A percentile compares a stretch with the other conserved stretches of the same genome.
Conservation (phyloP, 768 basidiomycete genomes). For the Kwoniella dendrophila region DNA sequence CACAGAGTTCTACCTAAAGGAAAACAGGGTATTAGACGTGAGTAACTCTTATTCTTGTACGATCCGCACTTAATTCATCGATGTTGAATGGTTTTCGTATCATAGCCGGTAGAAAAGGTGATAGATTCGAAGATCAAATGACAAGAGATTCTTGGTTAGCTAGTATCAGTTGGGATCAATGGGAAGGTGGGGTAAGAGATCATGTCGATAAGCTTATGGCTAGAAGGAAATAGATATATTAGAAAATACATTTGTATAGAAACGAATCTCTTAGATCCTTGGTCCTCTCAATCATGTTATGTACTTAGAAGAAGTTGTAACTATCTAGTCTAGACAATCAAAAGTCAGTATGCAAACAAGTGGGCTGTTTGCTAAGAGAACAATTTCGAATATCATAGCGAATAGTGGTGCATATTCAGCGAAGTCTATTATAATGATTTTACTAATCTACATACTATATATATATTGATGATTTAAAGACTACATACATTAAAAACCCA, state of each 20-base stretch:
- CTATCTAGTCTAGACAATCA: too few species aligned
- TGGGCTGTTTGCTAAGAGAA: too few species aligned
- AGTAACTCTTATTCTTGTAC: slow-evolving; percentile 1
- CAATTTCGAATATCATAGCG: not conserved
- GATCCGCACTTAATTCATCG: not conserved
- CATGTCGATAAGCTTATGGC: slow-evolving; percentile 39
- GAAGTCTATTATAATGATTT: not conserved
- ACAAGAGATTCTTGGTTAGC: slow-evolving; percentile 47
- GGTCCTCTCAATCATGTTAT: too few species aligned
- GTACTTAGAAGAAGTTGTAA: too few species aligned
- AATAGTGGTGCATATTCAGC: not conserved
- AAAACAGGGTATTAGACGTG: slow-evolving; percentile 21
- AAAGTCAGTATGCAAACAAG: too few species aligned
- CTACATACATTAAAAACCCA: slow-evolving; percentile 14
- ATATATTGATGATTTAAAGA: slow-evolving; percentile 6
- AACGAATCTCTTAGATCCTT: too few species aligned
- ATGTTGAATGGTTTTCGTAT: not conserved
- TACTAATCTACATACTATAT: not conserved
- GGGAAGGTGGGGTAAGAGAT: slow-evolving; percentile 33
- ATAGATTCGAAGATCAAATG: slow-evolving; percentile 25
- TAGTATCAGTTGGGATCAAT: slow-evolving; percentile 41
- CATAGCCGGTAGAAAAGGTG: slow-evolving; percentile 31
- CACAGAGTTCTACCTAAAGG: slow-evolving; percentile 21
- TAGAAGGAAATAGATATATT: slow-evolving; percentile 19
- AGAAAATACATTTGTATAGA: not conserved